Base-by-base conservation (phyloP, 2,329 filamentous ascomycete species). In the Trichoderma hamatum region DNA sequence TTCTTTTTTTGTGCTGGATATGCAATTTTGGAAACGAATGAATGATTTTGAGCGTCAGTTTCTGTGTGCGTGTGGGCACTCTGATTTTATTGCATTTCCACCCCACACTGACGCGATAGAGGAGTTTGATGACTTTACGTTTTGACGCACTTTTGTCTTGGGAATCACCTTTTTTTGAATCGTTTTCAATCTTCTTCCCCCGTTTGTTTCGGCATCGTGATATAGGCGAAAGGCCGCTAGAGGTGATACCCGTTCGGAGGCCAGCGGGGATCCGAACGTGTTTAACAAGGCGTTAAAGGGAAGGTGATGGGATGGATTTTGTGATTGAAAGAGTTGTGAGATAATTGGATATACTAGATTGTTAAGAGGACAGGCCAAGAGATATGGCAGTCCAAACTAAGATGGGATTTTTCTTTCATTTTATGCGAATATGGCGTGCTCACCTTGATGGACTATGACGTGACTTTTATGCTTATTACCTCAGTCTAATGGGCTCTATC, bases 41-140 rank as follows among this genome's bases (percentile, higher is more conserved):
- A 61, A 67, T 67, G 63, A 59, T 58, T 67, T 55, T 9, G 14
- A 43, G 65, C 43, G 51, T 52, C 43, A 43, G 43, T 26, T 21
- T 49, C 46, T 54, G 56, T 67, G 65, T 51, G 56, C 32, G 56
- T 61, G 46, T 28, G 46, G 46, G 30, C 55, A 39, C 32, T 69
- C 65, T 74, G 74, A 73, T 71, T 72, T 67, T 72, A 68, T 73
- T 76, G 68, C 70, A 72, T 71, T 70, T 65, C 21, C 72, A 70
- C 72, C 68, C 71, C 51, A 58, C 72, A 73, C 63, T 71, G 68
- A 70, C 69, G 73, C 70, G 70, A 70, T 69, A 74, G 69, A 71
- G 75, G 75, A 77, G 74, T 76, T 76, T 70, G 59, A 63, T 69
- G 60, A 73, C 46, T 70, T 68, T 70, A 70, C 71, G 66, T 69